phyloP scores from a whole-genome alignment of 1,139 yeast species.

The Zygotorulaspora mrakii region DNA sequence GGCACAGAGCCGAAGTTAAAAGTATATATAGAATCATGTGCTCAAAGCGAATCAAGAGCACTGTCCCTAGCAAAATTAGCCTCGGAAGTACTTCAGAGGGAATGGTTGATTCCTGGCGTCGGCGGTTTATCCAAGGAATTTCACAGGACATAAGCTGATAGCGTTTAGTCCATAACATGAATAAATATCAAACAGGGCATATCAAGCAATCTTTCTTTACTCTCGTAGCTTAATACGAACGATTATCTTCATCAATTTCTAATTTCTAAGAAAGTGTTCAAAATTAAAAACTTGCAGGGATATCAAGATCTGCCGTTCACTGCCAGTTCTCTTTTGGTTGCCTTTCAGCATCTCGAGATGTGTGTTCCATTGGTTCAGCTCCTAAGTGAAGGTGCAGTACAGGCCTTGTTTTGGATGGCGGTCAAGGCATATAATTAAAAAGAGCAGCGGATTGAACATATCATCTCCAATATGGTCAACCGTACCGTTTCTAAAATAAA shows the following conservation, averaged over 20 bases:
- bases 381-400: constrained; percentile 9
- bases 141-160: neutral
- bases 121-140: constrained; percentile 30
- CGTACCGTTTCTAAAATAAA: constrained; percentile 39
- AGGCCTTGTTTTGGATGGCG: constrained; percentile 42
- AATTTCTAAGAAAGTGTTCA: neutral
- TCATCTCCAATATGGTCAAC: constrained; percentile 39
- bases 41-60: constrained; percentile 48
- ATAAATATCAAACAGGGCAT: no score
- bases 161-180: no score
- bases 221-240: neutral
- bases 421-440: constrained; percentile 44
- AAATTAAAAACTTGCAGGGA: no score
- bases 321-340: no score
- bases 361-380: constrained; percentile 3
- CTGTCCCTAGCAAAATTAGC: constrained; percentile 51
- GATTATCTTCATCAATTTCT: neutral
- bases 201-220: neutral
- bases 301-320: no score
- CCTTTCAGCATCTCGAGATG: no score
- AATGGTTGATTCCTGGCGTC: constrained; percentile 59
- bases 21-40: constrained; percentile 79
- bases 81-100: constrained; percentile 57
- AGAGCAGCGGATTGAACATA: constrained; percentile 37
- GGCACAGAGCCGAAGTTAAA: constrained; percentile 96